Conservation (phyloP, 805 yeast genomes). For the Kodamaea jinghongensis region DNA sequence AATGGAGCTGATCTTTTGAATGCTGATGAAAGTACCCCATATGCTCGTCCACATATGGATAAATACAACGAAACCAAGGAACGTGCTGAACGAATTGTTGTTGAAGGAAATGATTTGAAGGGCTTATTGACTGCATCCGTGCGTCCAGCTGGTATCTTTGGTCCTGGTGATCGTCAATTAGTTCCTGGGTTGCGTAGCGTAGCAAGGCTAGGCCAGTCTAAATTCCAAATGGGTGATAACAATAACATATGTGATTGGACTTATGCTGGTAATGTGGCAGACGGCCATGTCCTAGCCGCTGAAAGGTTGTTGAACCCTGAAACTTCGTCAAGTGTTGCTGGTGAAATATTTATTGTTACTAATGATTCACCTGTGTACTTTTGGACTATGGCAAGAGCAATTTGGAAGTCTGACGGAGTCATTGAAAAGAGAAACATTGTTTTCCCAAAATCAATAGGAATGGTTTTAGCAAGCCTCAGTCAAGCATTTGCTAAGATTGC, state of each 20-base stretch:
- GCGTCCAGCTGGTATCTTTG: slow-evolving; percentile 97
- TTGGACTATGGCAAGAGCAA: slow-evolving; percentile 95
- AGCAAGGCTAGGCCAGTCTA: slow-evolving; percentile 79
- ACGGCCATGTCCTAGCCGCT: slow-evolving; percentile 93
- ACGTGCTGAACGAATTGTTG: slow-evolving; percentile 78
- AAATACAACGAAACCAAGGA: slow-evolving; percentile 96
- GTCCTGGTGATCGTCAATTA: slow-evolving; percentile 96
- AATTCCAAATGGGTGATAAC: slow-evolving; percentile 93
- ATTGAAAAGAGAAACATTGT: slow-evolving; percentile 68
- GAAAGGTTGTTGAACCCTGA: slow-evolving; percentile 56
- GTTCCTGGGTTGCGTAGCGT: slow-evolving; percentile 89
- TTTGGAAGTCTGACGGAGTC: slow-evolving; percentile 95
- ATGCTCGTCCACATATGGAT: slow-evolving; percentile 90
- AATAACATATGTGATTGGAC: slow-evolving; percentile 95
- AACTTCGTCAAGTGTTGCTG: slow-evolving; percentile 54
- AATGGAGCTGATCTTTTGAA: slow-evolving; percentile 91
- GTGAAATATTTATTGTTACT: slow-evolving; percentile 86
- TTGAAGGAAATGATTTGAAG: slow-evolving; percentile 61
- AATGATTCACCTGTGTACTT: slow-evolving; percentile 94
- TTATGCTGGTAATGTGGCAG: slow-evolving; percentile 97
- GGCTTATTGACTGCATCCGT: slow-evolving; percentile 76
- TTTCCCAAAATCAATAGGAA: slow-evolving; percentile 71
- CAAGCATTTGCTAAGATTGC: slow-evolving; percentile 65
- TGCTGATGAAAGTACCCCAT: slow-evolving; percentile 94
- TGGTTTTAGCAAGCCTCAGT: slow-evolving; percentile 78